Conservation (phyloP, 148 eudicot genomes). For the Simmondsia chinensis region DNA sequence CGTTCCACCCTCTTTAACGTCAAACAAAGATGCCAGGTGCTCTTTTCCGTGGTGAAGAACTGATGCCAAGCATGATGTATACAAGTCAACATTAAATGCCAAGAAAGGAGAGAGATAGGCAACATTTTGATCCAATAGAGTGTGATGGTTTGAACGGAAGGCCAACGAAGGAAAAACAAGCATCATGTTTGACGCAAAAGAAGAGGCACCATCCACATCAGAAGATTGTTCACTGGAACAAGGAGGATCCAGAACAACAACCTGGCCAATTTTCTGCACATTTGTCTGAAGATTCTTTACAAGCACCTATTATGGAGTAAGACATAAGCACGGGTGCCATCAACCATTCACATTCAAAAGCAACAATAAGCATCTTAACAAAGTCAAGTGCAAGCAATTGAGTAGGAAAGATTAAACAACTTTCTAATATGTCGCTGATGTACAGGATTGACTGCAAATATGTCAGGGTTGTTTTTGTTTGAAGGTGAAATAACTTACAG, state of each 20-base stretch:
- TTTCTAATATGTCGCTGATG: no score
- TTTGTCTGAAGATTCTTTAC: constrained; percentile 48
- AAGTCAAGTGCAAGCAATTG: neutral
- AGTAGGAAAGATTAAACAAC: neutral
- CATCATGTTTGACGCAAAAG: constrained; percentile 29
- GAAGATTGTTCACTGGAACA: constrained; percentile 13
- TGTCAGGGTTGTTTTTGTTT: no score
- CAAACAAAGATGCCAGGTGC: constrained; percentile 54
- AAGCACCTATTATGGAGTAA: constrained; percentile 29
- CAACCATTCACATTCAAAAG: neutral
- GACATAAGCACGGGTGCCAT: neutral
- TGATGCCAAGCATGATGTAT: constrained; percentile 64
- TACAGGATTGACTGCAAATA: no score
- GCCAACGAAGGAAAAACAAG: constrained; percentile 48
- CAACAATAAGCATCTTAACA: neutral
- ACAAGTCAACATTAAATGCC: constrained; percentile 75
- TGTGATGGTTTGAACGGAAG: constrained; percentile 19
- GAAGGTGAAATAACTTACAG: no score
- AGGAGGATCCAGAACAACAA: constrained; percentile 73
- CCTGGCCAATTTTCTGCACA: constrained; percentile 60
- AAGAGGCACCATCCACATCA: constrained; percentile 12
- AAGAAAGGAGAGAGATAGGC: constrained; percentile 75
- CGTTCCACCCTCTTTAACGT: constrained; percentile 21
- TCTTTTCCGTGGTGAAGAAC: constrained; percentile 64
- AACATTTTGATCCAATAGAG: constrained; percentile 31